Base-by-base conservation (phyloP, 345 rosid genomes). In the Microthlaspi erraticum region DNA sequence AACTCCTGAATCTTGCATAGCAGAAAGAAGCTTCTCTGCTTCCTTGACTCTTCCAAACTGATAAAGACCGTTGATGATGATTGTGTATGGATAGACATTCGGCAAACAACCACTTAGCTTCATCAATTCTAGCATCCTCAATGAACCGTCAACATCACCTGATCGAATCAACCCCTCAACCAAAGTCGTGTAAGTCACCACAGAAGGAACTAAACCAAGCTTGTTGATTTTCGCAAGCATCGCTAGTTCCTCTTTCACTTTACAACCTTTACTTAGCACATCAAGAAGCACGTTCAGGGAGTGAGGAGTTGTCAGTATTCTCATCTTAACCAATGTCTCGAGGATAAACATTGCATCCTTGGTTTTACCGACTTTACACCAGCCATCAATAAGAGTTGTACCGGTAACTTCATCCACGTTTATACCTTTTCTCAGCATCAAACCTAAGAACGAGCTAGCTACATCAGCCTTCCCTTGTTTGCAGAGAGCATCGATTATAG, bases 331-430 rank as follows among this genome's bases (percentile, higher is more conserved):
- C 74, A 81, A 77, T 46, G 73, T 75, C 50, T 69, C 80, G 31
- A 75, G 55, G 53, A 83, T 73, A 69, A 57, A 56, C 34, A 71
- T 61, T 10, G 85, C 87, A 18, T 75, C 71, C 37, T 56, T 42
- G 32, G 57, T 75, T 58, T 66, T 72, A 62, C 82, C 74, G 3
- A 31, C 65, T 66, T 65, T 81, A 70, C 81, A 81, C 72, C 60
- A 80, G 14, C 85, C 87, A 81, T 81, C 79, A 26, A 78, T 72
- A 61, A 83, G 85, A 44, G 82, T 75, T 2, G 87, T 81, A 58
- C 77, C 56, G 37, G 79, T 73, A 43, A 81, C 78, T 81, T 81
- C 82, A 73, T 84, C 87, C 8, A 72, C 46, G 18, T 32, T 42
- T 48, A 79, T 78, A 39, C 83, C 82, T 60, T 69, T 73, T 70